phyloP scores from a whole-genome alignment of 441 rosid genomes.

The Gossypium schwendimanii region DNA sequence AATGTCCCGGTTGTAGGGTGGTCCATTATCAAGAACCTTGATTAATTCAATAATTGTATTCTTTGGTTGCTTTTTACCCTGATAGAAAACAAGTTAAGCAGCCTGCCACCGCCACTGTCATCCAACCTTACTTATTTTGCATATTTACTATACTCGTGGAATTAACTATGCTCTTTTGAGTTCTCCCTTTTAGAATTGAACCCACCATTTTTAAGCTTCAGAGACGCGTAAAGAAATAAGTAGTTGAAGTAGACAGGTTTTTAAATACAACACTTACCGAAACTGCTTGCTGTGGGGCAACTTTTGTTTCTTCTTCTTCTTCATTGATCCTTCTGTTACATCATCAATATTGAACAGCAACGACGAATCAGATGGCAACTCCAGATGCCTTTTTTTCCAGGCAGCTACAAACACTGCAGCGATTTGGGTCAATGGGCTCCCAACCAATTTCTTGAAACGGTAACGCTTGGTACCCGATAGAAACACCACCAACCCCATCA shows the following conservation, averaged over 20 bases:
- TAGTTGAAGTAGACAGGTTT: background rate
- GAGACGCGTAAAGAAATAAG: background rate
- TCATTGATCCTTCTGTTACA: conserved; percentile 31
- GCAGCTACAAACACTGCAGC: conserved; percentile 60
- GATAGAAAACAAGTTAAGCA: too few relatives aligned
- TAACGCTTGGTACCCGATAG: conserved; percentile 65
- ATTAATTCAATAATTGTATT: conserved; percentile 8
- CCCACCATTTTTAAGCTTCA: background rate
- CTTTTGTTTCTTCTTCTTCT: conserved; percentile 56
- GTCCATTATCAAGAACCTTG: background rate
- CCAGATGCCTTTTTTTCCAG: conserved; percentile 51
- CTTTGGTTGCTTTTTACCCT: background rate
- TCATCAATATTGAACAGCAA: conserved; percentile 50
- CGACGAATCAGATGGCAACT: conserved; percentile 51
- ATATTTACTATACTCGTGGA: too few relatives aligned
- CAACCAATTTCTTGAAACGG: conserved; percentile 72
- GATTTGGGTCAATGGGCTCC: conserved; percentile 85
- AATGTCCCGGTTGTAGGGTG: background rate
- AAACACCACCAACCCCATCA: conserved; percentile 47
- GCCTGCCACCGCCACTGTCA: too few relatives aligned
- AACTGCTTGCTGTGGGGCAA: conserved; percentile 66
- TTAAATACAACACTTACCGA: conserved; percentile 35
- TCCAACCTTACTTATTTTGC: too few relatives aligned
- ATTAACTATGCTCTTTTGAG: too few relatives aligned
- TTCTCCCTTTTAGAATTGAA: background rate